These are phyloP conservation scores for Brassica carinata DNA, from an alignment of 345 rosid species.

Conservation along the genomic window DNA sequence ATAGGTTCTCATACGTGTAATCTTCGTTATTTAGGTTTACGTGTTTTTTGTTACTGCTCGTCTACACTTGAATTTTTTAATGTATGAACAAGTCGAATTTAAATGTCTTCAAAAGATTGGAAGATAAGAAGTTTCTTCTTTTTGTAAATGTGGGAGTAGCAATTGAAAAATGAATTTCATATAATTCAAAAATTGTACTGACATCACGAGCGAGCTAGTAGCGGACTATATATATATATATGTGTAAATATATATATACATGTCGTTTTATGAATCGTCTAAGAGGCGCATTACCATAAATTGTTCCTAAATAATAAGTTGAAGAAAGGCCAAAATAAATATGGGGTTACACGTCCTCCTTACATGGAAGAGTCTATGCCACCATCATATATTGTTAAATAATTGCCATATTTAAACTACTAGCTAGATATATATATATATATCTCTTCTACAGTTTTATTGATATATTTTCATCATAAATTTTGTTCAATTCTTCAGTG, in stretches of 20 bases:
- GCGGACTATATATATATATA: not conserved
- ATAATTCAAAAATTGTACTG: conserved; percentile 4
- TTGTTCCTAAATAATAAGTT: not conserved
- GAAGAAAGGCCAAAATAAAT: conserved; percentile 17
- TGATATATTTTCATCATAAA: not conserved
- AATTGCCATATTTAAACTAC: conserved; percentile 5
- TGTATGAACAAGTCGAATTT: not conserved
- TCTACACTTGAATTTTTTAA: not conserved
- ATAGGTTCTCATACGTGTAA: not conserved
- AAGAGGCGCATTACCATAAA: not conserved
- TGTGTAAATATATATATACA: not conserved
- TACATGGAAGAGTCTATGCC: conserved; percentile 33
- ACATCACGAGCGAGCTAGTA: conserved; percentile 4
- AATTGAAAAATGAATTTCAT: not conserved
- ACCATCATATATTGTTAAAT: conserved; percentile 27
- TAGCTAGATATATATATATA: not conserved
- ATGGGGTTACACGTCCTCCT: conserved; percentile 35
- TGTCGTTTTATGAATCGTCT: not conserved
- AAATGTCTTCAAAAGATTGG: not conserved
- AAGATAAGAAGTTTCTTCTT: not conserved
- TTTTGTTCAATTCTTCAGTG: conserved; percentile 13
- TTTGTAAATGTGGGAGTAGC: not conserved
- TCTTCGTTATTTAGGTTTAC: not conserved
- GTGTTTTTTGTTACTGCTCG: not conserved
- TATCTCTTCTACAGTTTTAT: not conserved